Percentiles rank a stretch among this genome's conserved stretches.
Conservation (phyloP, 106 monocot genomes). For the Platanthera zijinensis region DNA sequence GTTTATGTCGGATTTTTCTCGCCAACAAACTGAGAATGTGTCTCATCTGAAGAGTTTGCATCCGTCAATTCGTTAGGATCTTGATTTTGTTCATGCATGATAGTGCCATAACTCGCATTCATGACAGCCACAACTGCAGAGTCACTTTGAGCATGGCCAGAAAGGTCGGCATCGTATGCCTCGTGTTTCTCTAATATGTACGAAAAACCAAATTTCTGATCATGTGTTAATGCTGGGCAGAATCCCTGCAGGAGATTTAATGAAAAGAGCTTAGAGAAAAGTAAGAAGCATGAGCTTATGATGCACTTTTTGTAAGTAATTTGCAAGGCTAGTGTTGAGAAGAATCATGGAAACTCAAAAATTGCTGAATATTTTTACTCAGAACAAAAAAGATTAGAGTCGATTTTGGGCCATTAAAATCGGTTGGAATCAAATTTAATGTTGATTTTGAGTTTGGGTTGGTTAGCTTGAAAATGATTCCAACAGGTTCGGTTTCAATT, state of each 20-base stretch:
- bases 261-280: neutral
- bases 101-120: neutral
- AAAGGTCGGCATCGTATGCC: conserved; percentile 10
- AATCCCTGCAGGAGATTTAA: conserved; percentile 30
- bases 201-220: conserved; percentile 77
- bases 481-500: too few species aligned
- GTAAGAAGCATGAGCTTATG: neutral
- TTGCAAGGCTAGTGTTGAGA: neutral
- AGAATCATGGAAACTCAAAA: too few species aligned
- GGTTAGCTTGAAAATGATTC: too few species aligned
- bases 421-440: too few species aligned
- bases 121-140: conserved; percentile 14
- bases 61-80: neutral
- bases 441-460: too few species aligned
- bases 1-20: neutral
- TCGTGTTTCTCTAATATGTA: conserved; percentile 32
- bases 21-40: neutral
- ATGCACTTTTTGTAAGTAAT: neutral
- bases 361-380: too few species aligned
- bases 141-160: conserved; percentile 10
- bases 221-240: conserved; percentile 70
- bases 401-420: too few species aligned
- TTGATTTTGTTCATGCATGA: neutral
- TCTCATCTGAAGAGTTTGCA: neutral
- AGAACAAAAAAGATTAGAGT: too few species aligned